Conservation (phyloP, 768 basidiomycete species). For the Mycena latifolia region DNA sequence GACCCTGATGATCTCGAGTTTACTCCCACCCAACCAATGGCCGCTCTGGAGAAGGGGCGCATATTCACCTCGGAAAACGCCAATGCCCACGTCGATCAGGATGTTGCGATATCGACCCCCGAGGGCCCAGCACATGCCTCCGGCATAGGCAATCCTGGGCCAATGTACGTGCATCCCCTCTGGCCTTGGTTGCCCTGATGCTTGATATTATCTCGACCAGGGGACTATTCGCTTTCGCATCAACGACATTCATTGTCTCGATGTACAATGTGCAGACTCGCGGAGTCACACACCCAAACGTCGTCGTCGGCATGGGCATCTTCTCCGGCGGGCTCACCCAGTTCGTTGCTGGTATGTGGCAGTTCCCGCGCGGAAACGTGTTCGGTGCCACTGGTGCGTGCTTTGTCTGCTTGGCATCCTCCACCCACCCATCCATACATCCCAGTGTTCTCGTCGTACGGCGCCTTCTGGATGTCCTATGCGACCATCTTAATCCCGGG, state of each 20-base stretch:
- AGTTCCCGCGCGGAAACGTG: constrained; percentile 69
- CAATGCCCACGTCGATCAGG: constrained; percentile 7
- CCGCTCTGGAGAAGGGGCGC: constrained; percentile 6
- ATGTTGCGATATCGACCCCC: background rate
- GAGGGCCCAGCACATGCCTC: constrained; percentile 21
- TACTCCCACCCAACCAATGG: constrained; percentile 9
- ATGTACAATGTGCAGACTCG: constrained; percentile 72
- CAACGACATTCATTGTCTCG: constrained; percentile 78
- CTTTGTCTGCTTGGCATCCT: constrained; percentile 17
- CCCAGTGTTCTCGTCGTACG: constrained; percentile 78
- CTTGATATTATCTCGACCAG: too few relatives aligned
- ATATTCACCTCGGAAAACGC: constrained; percentile 10
- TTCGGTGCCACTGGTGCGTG: constrained; percentile 73
- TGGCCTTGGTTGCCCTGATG: background rate
- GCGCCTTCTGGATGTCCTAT: constrained; percentile 86
- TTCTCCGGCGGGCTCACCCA: constrained; percentile 84
- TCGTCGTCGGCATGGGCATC: constrained; percentile 82
- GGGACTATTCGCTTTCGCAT: constrained; percentile 57
- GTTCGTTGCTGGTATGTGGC: constrained; percentile 88
- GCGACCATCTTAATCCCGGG: constrained; percentile 75
- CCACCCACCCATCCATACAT: background rate
- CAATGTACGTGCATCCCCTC: constrained; percentile 2
- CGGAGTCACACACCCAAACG: constrained; percentile 64
- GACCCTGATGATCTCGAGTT: background rate
- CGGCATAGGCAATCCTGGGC: constrained; percentile 24